These are phyloP conservation scores for Verbena officinalis DNA, from an alignment of 257 asterid genomes.

Conservation along the genomic window DNA sequence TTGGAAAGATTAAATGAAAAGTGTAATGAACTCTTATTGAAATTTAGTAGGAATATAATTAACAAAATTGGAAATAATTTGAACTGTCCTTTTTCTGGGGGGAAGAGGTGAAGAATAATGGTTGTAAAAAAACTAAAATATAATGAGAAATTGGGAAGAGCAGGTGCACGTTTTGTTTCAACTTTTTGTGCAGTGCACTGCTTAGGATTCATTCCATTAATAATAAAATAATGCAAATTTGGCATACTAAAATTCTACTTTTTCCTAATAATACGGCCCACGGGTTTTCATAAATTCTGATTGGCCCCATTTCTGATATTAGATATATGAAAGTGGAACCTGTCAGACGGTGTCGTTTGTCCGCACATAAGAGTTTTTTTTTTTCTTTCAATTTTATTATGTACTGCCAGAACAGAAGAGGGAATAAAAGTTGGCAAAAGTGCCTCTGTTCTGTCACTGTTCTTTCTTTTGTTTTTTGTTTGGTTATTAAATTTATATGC, in stretches of 20 bases:
- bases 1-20: too few relatives aligned
- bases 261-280: slow-evolving; percentile 32
- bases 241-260: background rate
- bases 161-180: slow-evolving; percentile 22
- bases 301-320: slow-evolving; percentile 32
- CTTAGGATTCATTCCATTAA: slow-evolving; percentile 53
- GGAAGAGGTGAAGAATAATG: slow-evolving; percentile 3
- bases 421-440: slow-evolving; percentile 28
- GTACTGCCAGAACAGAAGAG: slow-evolving; percentile 9
- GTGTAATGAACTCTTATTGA: too few relatives aligned
- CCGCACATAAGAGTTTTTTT: background rate
- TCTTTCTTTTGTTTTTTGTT: slow-evolving; percentile 13
- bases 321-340: slow-evolving; percentile 1
- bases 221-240: background rate
- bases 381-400: background rate
- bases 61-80: background rate
- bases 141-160: slow-evolving; percentile 18
- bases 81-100: background rate
- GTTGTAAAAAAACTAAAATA: too few relatives aligned
- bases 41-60: too few relatives aligned
- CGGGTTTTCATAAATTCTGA: slow-evolving; percentile 32
- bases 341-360: slow-evolving; percentile 48
- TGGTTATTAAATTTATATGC: background rate
- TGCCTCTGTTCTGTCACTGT: slow-evolving; percentile 16
- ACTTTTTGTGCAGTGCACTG: slow-evolving; percentile 17